Percentiles rank a stretch among this genome's conserved stretches.
Conservation (phyloP, 179 eudicot species). For the Camellia oleifera region DNA sequence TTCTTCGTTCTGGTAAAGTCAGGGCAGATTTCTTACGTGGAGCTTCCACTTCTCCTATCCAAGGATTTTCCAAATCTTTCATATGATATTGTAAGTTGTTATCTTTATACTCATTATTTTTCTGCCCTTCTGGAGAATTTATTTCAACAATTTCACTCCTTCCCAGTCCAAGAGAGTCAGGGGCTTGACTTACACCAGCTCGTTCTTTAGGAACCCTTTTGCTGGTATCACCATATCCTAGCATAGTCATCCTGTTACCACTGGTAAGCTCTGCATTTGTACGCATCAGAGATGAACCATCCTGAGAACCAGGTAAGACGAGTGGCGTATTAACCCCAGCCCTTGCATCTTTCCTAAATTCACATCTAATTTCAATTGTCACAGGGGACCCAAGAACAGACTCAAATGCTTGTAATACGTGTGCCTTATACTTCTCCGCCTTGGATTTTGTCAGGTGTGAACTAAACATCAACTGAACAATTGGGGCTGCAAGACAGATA, state of each 20-base stretch:
- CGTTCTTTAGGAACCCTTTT: slow-evolving; percentile 23
- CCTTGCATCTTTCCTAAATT: slow-evolving; percentile 40
- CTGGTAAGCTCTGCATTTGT: slow-evolving; percentile 17
- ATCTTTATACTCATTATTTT: slow-evolving; percentile 31
- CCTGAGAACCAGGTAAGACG: slow-evolving; percentile 32
- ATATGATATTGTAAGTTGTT: slow-evolving; percentile 26
- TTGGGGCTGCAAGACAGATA: slow-evolving; percentile 56
- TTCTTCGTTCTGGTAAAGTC: slow-evolving; percentile 36
- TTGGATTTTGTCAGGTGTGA: slow-evolving; percentile 64
- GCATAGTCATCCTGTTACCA: slow-evolving; percentile 14
- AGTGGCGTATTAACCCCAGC: slow-evolving; percentile 33
- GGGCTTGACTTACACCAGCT: slow-evolving; percentile 17
- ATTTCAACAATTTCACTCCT: slow-evolving; percentile 76
- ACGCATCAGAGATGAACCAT: slow-evolving; percentile 30
- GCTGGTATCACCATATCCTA: slow-evolving; percentile 25
- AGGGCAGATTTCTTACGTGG: slow-evolving; percentile 25
- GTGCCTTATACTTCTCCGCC: slow-evolving; percentile 73
- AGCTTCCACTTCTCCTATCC: slow-evolving; percentile 26
- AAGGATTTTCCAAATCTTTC: slow-evolving; percentile 13
- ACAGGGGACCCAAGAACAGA: slow-evolving; percentile 78
- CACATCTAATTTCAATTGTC: slow-evolving; percentile 73
- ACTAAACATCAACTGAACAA: slow-evolving; percentile 70
- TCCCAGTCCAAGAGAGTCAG: slow-evolving; percentile 23
- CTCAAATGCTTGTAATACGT: slow-evolving; percentile 86
- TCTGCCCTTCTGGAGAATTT: slow-evolving; percentile 46